Evolutionary conservation across 139 green algal genomes (phyloP), one percentile per base, ranked within the genome.

Genomic region (Tetradesmus obliquus): DNA sequence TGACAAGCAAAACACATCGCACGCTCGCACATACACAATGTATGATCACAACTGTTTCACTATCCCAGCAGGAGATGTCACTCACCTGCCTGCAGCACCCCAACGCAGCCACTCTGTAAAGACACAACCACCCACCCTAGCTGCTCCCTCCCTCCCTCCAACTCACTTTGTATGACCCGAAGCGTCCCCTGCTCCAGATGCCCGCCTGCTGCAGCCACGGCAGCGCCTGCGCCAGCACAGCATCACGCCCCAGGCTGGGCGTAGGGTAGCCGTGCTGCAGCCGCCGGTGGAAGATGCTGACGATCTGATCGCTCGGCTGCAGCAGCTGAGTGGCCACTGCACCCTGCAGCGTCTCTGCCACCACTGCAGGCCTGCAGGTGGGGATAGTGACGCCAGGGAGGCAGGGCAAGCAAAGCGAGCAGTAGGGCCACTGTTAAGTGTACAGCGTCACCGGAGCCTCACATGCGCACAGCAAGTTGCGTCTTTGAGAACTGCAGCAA

Each of bases 121-220:
- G 0, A 7, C 32, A 45, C 32, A 45, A 45, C 32, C 32, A 45
- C 32, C 32, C 32, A 45, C 32, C 32, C 32, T 45, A 45, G 32
- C 32, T 45, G 32, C 32, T 45, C 32, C 32, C 32, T 45, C 32
- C 32, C 32, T 45, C 32, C 32, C 32, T 45, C 32, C 32, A 0
- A 57, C 91, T 8, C 24, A 96, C 94, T 94, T 98, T 98, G 94
- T 98, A 99, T 87, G 93, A 94, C 85, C 97, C 97, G 90, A 99
- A 99, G 82, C 97, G 94, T 9, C 97, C 97, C 22, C 97, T 93
- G 85, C 93, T 97, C 97, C 97, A 98, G 87, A 98, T 97, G 94
- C 94, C 93, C 1, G 13, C 5, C 92, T 97, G 82, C 89, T 95
- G 93, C 91, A 99, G 96, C 94, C 94, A 97, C 2, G 97, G 97